Conservation (phyloP, 2,329 filamentous ascomycete genomes). For the Microcyclospora pomicola region DNA sequence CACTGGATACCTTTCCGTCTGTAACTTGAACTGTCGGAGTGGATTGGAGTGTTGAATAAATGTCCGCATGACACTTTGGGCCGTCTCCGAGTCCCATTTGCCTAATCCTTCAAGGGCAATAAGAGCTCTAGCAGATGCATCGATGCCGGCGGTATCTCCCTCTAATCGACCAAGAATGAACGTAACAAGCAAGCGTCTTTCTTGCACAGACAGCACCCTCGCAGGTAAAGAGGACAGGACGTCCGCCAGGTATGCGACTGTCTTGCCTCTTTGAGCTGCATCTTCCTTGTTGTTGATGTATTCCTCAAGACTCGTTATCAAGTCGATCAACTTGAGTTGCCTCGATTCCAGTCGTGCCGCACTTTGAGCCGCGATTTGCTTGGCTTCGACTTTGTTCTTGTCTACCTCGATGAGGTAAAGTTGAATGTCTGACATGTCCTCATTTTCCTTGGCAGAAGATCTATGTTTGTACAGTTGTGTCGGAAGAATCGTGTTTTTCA, state of each 20-base stretch:
- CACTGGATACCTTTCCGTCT: constrained; percentile 46
- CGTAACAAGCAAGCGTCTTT: constrained; percentile 45
- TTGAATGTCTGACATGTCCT: constrained; percentile 38
- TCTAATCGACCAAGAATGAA: constrained; percentile 53
- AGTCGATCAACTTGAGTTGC: constrained; percentile 45
- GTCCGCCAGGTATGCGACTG: constrained; percentile 38
- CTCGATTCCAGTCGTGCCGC: constrained; percentile 41
- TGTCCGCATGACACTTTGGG: constrained; percentile 39
- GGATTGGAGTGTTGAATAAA: constrained; percentile 40
- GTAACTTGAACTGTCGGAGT: constrained; percentile 47
- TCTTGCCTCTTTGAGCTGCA: constrained; percentile 43
- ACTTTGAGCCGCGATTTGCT: constrained; percentile 28
- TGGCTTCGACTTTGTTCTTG: constrained; percentile 33
- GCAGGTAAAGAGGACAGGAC: constrained; percentile 37
- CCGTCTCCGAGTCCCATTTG: constrained; percentile 45
- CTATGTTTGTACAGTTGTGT: neutral
- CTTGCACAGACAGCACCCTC: constrained; percentile 45
- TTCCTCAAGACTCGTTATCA: constrained; percentile 51
- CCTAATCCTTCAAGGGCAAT: constrained; percentile 45
- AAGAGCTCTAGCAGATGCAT: constrained; percentile 45
- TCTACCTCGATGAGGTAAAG: constrained; percentile 38
- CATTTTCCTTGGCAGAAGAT: constrained; percentile 3
- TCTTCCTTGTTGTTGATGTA: constrained; percentile 53
- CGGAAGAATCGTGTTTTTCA: no score
- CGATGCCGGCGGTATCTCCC: constrained; percentile 39